phyloP scores from a whole-genome alignment of 2,329 filamentous ascomycete genomes.

The Parafenestella ontariensis region DNA sequence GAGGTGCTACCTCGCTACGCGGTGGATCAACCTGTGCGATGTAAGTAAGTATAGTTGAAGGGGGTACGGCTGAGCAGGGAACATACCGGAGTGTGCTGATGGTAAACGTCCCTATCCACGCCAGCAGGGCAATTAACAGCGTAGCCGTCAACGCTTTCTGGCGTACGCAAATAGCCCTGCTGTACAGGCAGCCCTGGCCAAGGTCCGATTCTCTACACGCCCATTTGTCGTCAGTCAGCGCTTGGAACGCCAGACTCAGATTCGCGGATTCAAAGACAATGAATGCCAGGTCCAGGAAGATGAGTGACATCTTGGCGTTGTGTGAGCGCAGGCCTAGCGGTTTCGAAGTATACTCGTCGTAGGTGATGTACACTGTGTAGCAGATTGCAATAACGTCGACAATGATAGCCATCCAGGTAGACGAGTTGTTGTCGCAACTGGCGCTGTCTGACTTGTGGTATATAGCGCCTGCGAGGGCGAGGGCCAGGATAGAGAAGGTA shows the following conservation, averaged over 20 bases:
- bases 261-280: conserved; percentile 98
- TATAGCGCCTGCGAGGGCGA: conserved; percentile 79
- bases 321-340: conserved; percentile 86
- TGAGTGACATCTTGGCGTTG: conserved; percentile 84
- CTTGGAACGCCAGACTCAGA: conserved; percentile 85
- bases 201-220: conserved; percentile 47
- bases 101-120: conserved; percentile 90
- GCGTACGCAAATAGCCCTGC: conserved; percentile 62
- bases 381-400: conserved; percentile 88
- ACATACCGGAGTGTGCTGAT: conserved; percentile 65
- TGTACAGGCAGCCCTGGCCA: conserved; percentile 31
- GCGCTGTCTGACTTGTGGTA: conserved; percentile 58
- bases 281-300: conserved; percentile 92
- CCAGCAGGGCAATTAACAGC: conserved; percentile 79
- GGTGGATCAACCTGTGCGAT: conserved; percentile 32
- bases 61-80: not conserved
- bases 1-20: conserved; percentile 38
- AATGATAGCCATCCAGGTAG: conserved; percentile 85
- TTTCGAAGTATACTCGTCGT: conserved; percentile 94
- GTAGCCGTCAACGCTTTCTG: conserved; percentile 78
- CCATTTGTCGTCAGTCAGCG: conserved; percentile 70
- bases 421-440: conserved; percentile 58
- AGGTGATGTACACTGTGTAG: conserved; percentile 93
- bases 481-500: conserved; percentile 79
- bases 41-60: conserved; percentile 9